Conservation (phyloP, 495 filamentous ascomycete genomes). For the Aspergillus affinis region DNA sequence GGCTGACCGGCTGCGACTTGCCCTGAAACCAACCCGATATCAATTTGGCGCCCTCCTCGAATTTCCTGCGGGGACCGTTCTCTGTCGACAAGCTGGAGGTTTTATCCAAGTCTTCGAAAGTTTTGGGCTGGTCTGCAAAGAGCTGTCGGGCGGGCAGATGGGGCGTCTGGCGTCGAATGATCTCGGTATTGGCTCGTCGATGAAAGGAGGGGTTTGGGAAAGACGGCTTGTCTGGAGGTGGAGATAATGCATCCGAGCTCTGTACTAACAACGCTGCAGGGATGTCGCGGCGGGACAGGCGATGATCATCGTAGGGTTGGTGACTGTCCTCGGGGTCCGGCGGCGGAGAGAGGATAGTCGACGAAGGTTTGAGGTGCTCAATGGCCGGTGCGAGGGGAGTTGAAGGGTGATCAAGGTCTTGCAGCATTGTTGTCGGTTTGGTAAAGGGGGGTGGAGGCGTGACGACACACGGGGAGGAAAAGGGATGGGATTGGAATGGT, state of each 20-base stretch:
- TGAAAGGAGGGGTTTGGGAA: constrained; percentile 31
- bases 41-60: constrained; percentile 41
- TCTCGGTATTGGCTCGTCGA: constrained; percentile 45
- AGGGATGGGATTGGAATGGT: constrained; percentile 22
- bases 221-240: constrained; percentile 20
- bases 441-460: constrained; percentile 10
- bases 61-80: constrained; percentile 40
- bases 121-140: constrained; percentile 24
- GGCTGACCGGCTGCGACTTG: constrained; percentile 46
- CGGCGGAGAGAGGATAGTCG: constrained; percentile 10
- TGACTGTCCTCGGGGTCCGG: constrained; percentile 9
- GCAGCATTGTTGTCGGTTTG: constrained; percentile 23
- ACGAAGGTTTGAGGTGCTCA: constrained; percentile 11
- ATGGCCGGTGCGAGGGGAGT: constrained; percentile 20
- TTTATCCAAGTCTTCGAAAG: constrained; percentile 24
- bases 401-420: constrained; percentile 20
- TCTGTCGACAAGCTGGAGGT: constrained; percentile 25
- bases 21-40: constrained; percentile 55
- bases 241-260: constrained; percentile 18
- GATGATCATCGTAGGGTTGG: constrained; percentile 20
- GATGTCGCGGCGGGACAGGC: constrained; percentile 13
- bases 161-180: constrained; percentile 27
- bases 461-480: constrained; percentile 2
- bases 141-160: constrained; percentile 22
- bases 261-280: constrained; percentile 20